A percentile compares a stretch with the other conserved stretches of the same genome.
Evolutionary conservation across 345 rosid species (phyloP).

Genomic region (Eucalyptus leucophloia): DNA sequence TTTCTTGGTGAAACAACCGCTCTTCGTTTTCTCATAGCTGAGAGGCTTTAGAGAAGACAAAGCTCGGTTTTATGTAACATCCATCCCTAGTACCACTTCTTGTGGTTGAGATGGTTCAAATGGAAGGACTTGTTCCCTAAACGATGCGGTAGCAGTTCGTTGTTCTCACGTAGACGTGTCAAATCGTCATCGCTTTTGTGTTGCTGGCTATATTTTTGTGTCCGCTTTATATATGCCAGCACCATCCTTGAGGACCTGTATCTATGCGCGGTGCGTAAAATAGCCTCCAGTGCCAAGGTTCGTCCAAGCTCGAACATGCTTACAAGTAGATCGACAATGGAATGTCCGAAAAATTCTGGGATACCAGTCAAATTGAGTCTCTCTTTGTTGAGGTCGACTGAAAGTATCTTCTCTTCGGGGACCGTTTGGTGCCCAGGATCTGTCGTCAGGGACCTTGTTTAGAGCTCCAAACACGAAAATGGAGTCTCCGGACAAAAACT

Average conservation of each 20-base stretch:
- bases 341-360: background rate
- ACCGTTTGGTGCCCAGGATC: background rate
- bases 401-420: background rate
- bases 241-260: background rate
- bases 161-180: background rate
- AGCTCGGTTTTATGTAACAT: background rate
- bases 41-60: background rate
- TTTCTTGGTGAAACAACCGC: background rate
- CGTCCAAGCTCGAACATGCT: background rate
- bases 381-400: background rate
- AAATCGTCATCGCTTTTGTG: background rate
- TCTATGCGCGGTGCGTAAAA: background rate
- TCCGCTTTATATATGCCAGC: background rate
- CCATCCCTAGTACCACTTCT: background rate
- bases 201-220: background rate
- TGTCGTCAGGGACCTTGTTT: background rate
- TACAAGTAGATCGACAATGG: rapidly evolving
- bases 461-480: background rate
- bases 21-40: background rate
- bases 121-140: background rate
- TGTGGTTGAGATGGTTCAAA: background rate
- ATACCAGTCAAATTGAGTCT: background rate
- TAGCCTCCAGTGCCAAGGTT: background rate
- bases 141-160: background rate
- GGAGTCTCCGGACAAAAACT: background rate